A percentile compares a stretch with the other conserved stretches of the same genome.
These are phyloP conservation scores for Plasmodium knowlesi DNA, from an alignment of 169 alveolate species.

Conservation along the genomic window DNA sequence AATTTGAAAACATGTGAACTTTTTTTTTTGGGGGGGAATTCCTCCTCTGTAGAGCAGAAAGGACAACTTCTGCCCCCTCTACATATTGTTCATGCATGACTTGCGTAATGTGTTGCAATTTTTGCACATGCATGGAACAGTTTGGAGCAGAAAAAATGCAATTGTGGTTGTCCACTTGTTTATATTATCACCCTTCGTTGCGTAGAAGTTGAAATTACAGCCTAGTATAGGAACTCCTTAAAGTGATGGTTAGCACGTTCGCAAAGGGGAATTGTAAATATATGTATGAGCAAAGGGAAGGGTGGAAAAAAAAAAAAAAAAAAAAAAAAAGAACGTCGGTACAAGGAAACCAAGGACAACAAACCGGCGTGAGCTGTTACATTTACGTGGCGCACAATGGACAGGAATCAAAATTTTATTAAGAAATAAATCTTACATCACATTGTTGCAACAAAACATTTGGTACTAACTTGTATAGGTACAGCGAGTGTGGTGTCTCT, in stretches of 20 bases:
- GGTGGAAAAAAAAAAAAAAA: neutral
- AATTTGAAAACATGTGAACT: neutral
- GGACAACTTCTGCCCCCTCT: neutral
- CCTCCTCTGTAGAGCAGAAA: neutral
- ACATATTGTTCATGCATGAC: neutral
- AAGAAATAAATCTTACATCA: neutral
- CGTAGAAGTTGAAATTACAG: neutral
- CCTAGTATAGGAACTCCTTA: neutral
- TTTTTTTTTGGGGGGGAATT: neutral
- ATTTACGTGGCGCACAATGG: neutral
- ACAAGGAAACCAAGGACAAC: neutral
- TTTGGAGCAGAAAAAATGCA: neutral
- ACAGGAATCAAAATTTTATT: neutral
- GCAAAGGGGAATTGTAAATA: neutral
- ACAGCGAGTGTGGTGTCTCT: neutral
- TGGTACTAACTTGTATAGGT: neutral
- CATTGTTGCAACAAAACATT: neutral
- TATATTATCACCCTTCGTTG: neutral
- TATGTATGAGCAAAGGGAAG: neutral
- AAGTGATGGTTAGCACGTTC: neutral
- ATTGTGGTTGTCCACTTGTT: neutral
- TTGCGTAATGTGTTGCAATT: neutral
- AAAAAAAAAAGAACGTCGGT: neutral
- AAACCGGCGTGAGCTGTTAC: neutral
- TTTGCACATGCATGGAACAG: neutral